Base-by-base conservation (phyloP, 2,329 filamentous ascomycete genomes). In the Arthrobotrys musiformis region DNA sequence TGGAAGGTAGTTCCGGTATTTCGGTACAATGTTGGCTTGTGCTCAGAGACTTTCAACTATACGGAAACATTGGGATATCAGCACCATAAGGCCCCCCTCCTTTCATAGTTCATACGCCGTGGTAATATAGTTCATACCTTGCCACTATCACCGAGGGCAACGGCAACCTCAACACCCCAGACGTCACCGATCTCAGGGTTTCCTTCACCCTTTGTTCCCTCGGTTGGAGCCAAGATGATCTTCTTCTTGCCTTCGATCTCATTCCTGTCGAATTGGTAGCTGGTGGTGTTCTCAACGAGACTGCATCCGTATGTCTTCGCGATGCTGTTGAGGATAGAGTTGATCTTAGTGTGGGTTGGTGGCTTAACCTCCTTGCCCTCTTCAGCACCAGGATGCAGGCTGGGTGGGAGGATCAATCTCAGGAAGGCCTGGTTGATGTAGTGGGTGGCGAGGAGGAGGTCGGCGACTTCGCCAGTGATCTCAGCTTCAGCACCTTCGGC, bases 181-280 rank as follows among this genome's bases (percentile, higher is more conserved):
- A 97, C 94, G 84, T 99, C 95, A 80, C 93, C 91, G 70, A 97
- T 86, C 82, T 96, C 94, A 72, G 95, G 92, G 72, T 90, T 85
- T 82, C 95, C 95, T 78, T 99, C 95, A 70, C 94, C 94, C 86
- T 93, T 96, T 42, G 80, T 77, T 80, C 93, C 93, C 82, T 97
- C 93, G 62, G 90, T 89, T 35, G 93, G 92, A 24, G 93, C 89
- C 72, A 99, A 87, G 80, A 99, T 95, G 82, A 99, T 97, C 90
- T 97, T 98, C 90, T 97, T 97, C 87, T 91, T 90, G 82, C 92
- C 92, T 87, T 99, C 95, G 79, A 99, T 98, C 85, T 99, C 95
- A 85, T 98, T 97, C 84, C 92, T 92, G 83, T 93, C 93, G 84
- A 99, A 98, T 78, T 93, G 86, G 94, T 95, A 99, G 82, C 93